Evolutionary conservation across 768 basidiomycete genomes (phyloP).

Genomic region (Leucocoprinus birnbaumii): DNA sequence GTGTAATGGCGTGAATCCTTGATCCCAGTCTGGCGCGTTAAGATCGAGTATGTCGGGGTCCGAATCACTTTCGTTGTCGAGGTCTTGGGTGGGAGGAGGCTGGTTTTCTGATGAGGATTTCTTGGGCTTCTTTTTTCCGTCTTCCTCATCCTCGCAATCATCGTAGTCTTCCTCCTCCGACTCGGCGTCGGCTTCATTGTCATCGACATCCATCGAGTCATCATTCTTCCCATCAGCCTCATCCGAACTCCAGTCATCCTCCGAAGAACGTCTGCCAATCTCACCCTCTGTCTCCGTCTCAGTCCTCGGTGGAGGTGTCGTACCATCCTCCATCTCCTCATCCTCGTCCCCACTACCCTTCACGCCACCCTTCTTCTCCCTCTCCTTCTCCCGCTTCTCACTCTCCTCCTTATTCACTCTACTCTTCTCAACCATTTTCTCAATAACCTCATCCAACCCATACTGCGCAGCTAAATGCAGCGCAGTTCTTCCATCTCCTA

Average conservation of each 20-base stretch:
- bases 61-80: constrained; percentile 36
- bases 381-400: constrained; percentile 20
- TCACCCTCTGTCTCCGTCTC: constrained; percentile 19
- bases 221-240: constrained; percentile 35
- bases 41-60: constrained; percentile 52
- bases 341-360: constrained; percentile 17
- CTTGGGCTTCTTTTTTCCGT: constrained; percentile 14
- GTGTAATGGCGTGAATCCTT: constrained; percentile 46
- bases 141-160: constrained; percentile 19
- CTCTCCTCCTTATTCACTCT: constrained; percentile 30
- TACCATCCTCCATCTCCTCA: constrained; percentile 18
- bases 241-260: constrained; percentile 49
- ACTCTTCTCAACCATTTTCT: constrained; percentile 51
- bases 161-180: constrained; percentile 22
- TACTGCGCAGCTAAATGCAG: constrained; percentile 57
- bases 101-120: constrained; percentile 13
- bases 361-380: constrained; percentile 13
- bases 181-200: constrained; percentile 23
- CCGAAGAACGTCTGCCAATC: constrained; percentile 35
- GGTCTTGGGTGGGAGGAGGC: constrained; percentile 35
- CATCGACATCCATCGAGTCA: constrained; percentile 28
- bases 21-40: constrained; percentile 57
- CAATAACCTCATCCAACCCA: constrained; percentile 36
- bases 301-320: constrained; percentile 14
- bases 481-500: constrained; percentile 54